phyloP scores from a whole-genome alignment of 345 rosid species.

The Melaleuca alternifolia region DNA sequence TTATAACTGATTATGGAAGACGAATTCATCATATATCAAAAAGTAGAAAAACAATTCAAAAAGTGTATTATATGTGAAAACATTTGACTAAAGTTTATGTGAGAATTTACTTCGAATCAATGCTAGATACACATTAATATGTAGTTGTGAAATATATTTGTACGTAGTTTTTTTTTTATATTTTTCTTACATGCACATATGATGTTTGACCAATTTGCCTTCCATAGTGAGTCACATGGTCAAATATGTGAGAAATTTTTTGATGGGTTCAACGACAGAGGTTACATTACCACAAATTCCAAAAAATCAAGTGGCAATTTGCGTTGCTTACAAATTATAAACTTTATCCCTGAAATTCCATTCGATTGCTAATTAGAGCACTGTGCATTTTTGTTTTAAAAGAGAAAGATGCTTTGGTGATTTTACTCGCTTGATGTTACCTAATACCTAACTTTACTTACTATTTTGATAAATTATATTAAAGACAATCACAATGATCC shows the following conservation, averaged over 20 bases:
- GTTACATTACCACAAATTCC: background rate
- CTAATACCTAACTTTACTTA: background rate
- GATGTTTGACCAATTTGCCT: background rate
- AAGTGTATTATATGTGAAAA: background rate
- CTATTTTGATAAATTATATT: too few relatives aligned
- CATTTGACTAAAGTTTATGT: accelerated
- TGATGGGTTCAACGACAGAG: background rate
- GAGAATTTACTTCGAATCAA: background rate
- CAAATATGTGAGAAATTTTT: background rate
- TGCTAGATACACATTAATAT: background rate
- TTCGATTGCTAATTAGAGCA: too few relatives aligned
- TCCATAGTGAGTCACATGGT: background rate
- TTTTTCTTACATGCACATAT: background rate
- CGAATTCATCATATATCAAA: background rate
- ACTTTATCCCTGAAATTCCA: background rate
- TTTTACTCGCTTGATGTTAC: background rate
- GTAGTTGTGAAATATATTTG: background rate
- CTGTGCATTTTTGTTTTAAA: background rate
- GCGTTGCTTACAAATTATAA: too few relatives aligned
- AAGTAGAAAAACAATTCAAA: background rate
- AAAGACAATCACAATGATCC: background rate
- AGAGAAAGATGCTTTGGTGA: background rate
- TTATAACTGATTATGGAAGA: background rate
- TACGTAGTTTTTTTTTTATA: background rate
- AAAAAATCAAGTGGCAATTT: background rate